Evolutionary conservation across 139 green algal species (phyloP).

Genomic region (Cymbomonas tetramitiformis): DNA sequence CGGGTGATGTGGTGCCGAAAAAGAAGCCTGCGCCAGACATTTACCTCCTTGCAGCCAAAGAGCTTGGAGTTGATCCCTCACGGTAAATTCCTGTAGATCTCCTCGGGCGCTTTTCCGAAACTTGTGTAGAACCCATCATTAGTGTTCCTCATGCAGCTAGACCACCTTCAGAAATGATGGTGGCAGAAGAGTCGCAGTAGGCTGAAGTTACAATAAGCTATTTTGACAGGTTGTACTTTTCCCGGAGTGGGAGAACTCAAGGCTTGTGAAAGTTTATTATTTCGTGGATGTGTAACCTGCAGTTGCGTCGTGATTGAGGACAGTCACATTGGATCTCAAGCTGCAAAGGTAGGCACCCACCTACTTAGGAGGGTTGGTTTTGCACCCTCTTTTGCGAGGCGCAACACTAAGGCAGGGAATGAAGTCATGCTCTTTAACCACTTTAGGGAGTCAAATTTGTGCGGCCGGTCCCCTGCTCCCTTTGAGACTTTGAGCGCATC

Average conservation of each 20-base stretch:
- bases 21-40: slow-evolving; percentile 96
- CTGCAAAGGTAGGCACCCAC: slow-evolving; percentile 80
- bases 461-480: no score
- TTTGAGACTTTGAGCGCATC: no score
- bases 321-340: slow-evolving; percentile 68
- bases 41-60: slow-evolving; percentile 75
- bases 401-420: no score
- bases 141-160: not conserved
- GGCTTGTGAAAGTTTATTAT: not conserved
- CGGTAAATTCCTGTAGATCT: slow-evolving; percentile 42
- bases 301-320: slow-evolving; percentile 91
- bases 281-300: not conserved
- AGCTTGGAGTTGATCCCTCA: slow-evolving; percentile 50
- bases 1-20: slow-evolving; percentile 76
- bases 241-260: no score
- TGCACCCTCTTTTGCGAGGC: no score
- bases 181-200: no score
- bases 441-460: no score
- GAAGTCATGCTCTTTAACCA: no score
- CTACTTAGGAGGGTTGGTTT: no score
- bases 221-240: no score
- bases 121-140: not conserved
- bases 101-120: not conserved
- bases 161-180: not conserved
- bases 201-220: no score